Base-by-base conservation (phyloP, 140 eudicot genomes). In the Ambrosia hybrid region DNA sequence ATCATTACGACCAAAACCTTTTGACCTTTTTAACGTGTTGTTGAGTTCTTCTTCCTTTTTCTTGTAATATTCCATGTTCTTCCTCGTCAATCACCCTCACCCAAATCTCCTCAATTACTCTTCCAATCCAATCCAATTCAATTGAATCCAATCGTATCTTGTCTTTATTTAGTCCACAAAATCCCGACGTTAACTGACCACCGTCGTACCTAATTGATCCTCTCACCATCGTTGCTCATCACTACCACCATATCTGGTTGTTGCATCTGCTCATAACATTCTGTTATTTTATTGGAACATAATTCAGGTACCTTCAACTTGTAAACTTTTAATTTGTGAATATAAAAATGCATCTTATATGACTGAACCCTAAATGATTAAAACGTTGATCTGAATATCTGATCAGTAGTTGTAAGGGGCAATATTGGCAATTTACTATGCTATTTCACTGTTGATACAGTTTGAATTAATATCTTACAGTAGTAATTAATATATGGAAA, bases 261-360 rank as follows among this genome's bases (percentile, higher is more conserved):
- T 38, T 61, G 13, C 41, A 2, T 38, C 26, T 59, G 75, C 59
- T 49, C 45, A 4, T 76, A 17, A 61, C 71, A 3, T 61, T 38
- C 13, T 14, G 12, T 5, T 58, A 36, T 73, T 17, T 48, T 46
- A 76, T 70, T 14, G 56, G 70, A 49, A 68, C 36, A 51, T 61
- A 5, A 70, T 51, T 60, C 57, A 77, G 81, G 81, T 77, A 70
- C 72, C 30, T 8, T 51, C 33, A 58, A 37, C 74, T 49, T 76
- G 12, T 61, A 49, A 60, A 13, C 51, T 70, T 26, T 12, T 45
- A 39, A 38, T 77, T 67, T 1, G 13, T 51, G 1, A 60, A 39
- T 70, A 21, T 51, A 51, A 9, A 69, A 59, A 7, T 9, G 1
- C n/a, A 34, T 21, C 30, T 0, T 21, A 21, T 11, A 3, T 12